Evolutionary conservation across 2,329 filamentous ascomycete genomes (phyloP).

Genomic region (Paecilomyces sp.): DNA sequence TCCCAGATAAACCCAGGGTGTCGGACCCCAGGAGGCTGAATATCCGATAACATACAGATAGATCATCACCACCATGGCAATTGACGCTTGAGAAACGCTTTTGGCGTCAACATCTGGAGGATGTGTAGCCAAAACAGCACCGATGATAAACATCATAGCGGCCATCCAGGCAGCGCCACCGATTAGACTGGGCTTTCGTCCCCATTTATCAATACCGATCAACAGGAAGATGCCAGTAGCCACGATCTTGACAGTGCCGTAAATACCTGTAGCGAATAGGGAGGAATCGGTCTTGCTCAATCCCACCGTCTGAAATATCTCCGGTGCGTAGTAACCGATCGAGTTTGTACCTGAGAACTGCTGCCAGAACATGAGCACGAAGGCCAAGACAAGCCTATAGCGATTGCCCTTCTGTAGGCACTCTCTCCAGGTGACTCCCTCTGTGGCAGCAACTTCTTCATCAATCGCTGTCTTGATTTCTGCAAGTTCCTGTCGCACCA

Average conservation of each 20-base stretch:
- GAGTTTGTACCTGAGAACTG: slow-evolving; percentile 34
- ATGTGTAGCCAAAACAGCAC: slow-evolving; percentile 23
- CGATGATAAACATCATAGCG: slow-evolving; percentile 34
- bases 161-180: slow-evolving; percentile 28
- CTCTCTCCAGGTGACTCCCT: slow-evolving; percentile 37
- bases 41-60: slow-evolving; percentile 40
- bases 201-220: slow-evolving; percentile 31
- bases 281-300: slow-evolving; percentile 24
- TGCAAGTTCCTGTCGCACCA: slow-evolving; percentile 25
- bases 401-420: slow-evolving; percentile 30
- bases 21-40: slow-evolving; percentile 26
- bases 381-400: slow-evolving; percentile 28
- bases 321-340: slow-evolving; percentile 33
- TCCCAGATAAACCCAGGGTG: slow-evolving; percentile 29
- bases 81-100: slow-evolving; percentile 22
- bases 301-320: slow-evolving; percentile 31
- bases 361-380: slow-evolving; percentile 34
- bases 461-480: slow-evolving; percentile 35
- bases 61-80: slow-evolving; percentile 40
- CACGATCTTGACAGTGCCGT: slow-evolving; percentile 32
- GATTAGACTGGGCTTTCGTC: slow-evolving; percentile 27
- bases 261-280: slow-evolving; percentile 32
- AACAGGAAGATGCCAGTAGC: slow-evolving; percentile 29
- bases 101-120: slow-evolving; percentile 20
- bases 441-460: slow-evolving; percentile 32